phyloP scores from a whole-genome alignment of 345 rosid genomes.

The Acer campestre region DNA sequence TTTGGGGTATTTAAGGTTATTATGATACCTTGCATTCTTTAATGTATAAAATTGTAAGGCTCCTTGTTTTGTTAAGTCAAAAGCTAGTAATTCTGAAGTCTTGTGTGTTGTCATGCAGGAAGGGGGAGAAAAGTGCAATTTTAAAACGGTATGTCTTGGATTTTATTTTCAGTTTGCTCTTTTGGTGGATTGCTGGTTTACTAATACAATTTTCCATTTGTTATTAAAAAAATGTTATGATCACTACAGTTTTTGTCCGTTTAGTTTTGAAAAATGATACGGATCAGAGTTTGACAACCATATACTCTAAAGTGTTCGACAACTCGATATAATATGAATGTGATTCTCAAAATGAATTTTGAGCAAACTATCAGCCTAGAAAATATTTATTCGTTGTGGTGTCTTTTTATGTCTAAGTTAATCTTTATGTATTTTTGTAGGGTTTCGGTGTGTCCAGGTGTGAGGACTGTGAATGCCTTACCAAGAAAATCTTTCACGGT shows the following conservation, averaged over 20 bases:
- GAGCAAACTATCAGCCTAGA: neutral
- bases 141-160: conserved; percentile 28
- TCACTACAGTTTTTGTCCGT: neutral
- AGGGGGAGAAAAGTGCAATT: conserved; percentile 25
- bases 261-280: neutral
- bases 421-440: conserved; percentile 32
- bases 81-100: neutral
- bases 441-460: conserved; percentile 40
- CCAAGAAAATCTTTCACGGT: conserved; percentile 53
- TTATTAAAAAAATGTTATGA: neutral
- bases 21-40: conserved; percentile 12
- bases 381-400: neutral
- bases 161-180: neutral
- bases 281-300: neutral
- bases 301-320: neutral
- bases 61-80: neutral
- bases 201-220: neutral
- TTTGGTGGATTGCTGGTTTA: neutral
- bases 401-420: neutral
- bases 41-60: neutral
- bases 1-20: neutral
- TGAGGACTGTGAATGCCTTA: conserved; percentile 35
- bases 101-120: conserved; percentile 33
- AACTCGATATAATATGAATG: neutral
- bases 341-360: neutral